Conservation (phyloP, 2,329 filamentous ascomycete genomes). For the Cladosporium halotolerans region DNA sequence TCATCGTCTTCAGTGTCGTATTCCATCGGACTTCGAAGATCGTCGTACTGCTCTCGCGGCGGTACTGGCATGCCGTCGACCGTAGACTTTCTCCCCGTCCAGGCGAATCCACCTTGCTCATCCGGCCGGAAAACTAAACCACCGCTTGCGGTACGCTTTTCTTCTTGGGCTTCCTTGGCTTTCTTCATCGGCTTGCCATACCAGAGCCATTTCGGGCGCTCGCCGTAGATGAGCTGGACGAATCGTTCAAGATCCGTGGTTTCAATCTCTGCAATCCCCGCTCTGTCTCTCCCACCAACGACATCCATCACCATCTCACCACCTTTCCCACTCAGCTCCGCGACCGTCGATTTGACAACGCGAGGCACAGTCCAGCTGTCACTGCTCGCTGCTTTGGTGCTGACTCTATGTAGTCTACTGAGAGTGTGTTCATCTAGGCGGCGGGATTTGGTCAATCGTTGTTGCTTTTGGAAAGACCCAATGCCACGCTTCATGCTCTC, state of each 20-base stretch:
- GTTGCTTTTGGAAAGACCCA: conserved; percentile 79
- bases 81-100: conserved; percentile 44
- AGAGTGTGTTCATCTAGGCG: conserved; percentile 79
- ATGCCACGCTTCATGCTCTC: conserved; percentile 77
- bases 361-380: conserved; percentile 90
- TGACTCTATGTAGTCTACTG: conserved; percentile 71
- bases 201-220: conserved; percentile 91
- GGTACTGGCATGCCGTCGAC: conserved; percentile 39
- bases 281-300: conserved; percentile 75
- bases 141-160: conserved; percentile 14
- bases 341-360: conserved; percentile 91
- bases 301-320: conserved; percentile 95
- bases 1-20: conserved; percentile 29
- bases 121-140: conserved; percentile 52
- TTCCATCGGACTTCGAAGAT: conserved; percentile 19
- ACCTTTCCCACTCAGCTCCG: conserved; percentile 86
- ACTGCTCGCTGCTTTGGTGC: conserved; percentile 80
- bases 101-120: conserved; percentile 43
- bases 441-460: conserved; percentile 71
- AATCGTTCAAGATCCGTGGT: conserved; percentile 85
- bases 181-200: conserved; percentile 75
- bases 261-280: conserved; percentile 85
- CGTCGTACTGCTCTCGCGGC: conserved; percentile 18
- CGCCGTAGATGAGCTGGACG: conserved; percentile 68
- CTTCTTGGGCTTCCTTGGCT: conserved; percentile 16